A percentile compares a stretch with the other conserved stretches of the same genome.
Conservation (phyloP, 1,284 basidiomycete species). For the Rhodotorula sp. region DNA sequence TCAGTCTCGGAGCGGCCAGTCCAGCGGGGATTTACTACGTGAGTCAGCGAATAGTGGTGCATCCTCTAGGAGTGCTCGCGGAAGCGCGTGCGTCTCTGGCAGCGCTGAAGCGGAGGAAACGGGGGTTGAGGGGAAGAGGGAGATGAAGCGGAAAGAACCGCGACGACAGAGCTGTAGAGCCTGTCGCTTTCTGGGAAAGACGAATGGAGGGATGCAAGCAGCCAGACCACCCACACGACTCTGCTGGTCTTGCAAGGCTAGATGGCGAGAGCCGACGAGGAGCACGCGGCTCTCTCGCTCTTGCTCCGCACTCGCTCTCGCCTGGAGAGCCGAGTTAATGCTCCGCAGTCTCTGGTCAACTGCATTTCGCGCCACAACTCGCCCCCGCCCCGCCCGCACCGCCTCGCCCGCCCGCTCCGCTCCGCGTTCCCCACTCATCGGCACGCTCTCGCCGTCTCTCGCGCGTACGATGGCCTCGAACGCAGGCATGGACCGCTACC, state of each 20-base stretch:
- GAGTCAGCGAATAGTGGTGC: no score
- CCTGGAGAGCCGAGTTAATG: neutral
- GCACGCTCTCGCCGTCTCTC: neutral
- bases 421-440: neutral
- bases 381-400: neutral
- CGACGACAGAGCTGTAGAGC: no score
- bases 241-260: neutral
- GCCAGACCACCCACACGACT: no score
- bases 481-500: slow-evolving; percentile 19
- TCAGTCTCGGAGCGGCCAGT: no score
- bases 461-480: neutral
- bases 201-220: no score
- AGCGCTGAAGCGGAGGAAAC: no score
- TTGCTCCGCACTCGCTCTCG: neutral
- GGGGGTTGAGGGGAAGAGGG: no score
- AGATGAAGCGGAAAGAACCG: no score
- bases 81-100: no score
- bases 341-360: neutral
- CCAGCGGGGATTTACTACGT: no score
- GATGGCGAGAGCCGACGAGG: neutral
- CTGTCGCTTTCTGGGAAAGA: no score
- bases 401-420: neutral
- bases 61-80: no score
- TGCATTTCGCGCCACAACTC: neutral
- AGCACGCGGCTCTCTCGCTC: neutral